Evolutionary conservation across 2,329 filamentous ascomycete genomes (phyloP).

Genomic region (Colletotrichum truncatum): DNA sequence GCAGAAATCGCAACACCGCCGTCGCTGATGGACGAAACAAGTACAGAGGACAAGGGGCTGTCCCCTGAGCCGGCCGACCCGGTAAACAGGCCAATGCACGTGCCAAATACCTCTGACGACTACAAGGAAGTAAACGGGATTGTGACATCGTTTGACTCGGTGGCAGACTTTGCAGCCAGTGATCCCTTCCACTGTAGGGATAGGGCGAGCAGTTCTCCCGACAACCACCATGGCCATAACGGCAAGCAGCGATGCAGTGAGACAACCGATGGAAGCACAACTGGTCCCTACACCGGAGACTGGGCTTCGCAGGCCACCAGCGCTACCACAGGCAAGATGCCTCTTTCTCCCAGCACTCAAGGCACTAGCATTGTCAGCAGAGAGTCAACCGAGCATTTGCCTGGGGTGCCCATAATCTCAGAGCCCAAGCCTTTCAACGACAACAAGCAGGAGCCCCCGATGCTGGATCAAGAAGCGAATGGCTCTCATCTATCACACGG

Average conservation of each 20-base stretch:
- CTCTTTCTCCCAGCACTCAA: slow-evolving; percentile 71
- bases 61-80: slow-evolving; percentile 38
- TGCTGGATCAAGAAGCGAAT: slow-evolving; percentile 28
- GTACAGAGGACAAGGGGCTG: slow-evolving; percentile 36
- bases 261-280: slow-evolving; percentile 68
- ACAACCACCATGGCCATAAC: slow-evolving; percentile 50
- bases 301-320: slow-evolving; percentile 72
- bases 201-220: slow-evolving; percentile 40
- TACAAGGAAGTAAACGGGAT: slow-evolving; percentile 56
- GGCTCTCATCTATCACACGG: slow-evolving; percentile 44
- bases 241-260: slow-evolving; percentile 67
- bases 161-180: slow-evolving; percentile 57
- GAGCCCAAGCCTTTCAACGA: slow-evolving; percentile 43
- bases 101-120: slow-evolving; percentile 42
- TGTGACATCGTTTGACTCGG: slow-evolving; percentile 53
- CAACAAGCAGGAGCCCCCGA: slow-evolving; percentile 4
- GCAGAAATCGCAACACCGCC: slow-evolving; percentile 24
- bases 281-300: slow-evolving; percentile 62
- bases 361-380: slow-evolving; percentile 72
- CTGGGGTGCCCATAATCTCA: slow-evolving; percentile 53
- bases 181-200: slow-evolving; percentile 55
- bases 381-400: slow-evolving; percentile 62
- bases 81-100: slow-evolving; percentile 40
- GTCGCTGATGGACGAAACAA: slow-evolving; percentile 33
- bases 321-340: slow-evolving; percentile 71